Evolutionary conservation across 768 basidiomycete species (phyloP).

Genomic region (Pholiota conissans): DNA sequence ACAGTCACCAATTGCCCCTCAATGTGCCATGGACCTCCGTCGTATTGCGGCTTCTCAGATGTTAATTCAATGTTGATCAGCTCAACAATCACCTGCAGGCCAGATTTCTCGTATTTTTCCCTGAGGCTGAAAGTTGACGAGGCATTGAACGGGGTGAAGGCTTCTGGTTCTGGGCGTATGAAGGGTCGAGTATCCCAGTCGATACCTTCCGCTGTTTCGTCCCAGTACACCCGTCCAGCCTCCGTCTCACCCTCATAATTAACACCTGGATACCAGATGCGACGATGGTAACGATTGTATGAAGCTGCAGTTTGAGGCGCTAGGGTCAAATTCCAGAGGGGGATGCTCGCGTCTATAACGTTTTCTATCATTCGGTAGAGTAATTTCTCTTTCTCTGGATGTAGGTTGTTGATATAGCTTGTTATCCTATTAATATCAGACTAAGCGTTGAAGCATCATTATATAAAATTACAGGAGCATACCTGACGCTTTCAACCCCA

Average conservation of each 20-base stretch:
- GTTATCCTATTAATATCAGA: slow-evolving; percentile 24
- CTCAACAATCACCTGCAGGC: slow-evolving; percentile 26
- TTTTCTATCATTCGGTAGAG: slow-evolving; percentile 28
- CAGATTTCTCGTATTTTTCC: slow-evolving; percentile 6
- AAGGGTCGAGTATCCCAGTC: slow-evolving; percentile 15
- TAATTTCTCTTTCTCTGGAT: slow-evolving; percentile 25
- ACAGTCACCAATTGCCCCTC: slow-evolving; percentile 27
- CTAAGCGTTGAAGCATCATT: not conserved
- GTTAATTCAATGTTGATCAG: slow-evolving; percentile 30
- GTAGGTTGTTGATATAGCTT: slow-evolving; percentile 45
- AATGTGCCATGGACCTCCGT: slow-evolving; percentile 28
- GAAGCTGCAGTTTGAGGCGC: too few species aligned
- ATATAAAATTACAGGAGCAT: not conserved
- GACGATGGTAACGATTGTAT: too few species aligned
- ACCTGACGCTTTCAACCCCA: slow-evolving; percentile 20
- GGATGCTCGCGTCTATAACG: slow-evolving; percentile 27
- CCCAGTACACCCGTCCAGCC: slow-evolving; percentile 21
- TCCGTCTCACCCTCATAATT: slow-evolving; percentile 11
- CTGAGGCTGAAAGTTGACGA: slow-evolving; percentile 13
- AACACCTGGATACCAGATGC: too few species aligned
- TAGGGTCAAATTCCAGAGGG: slow-evolving; percentile 28
- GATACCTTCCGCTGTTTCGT: too few species aligned
- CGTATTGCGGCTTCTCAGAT: slow-evolving; percentile 28
- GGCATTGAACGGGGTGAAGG: slow-evolving; percentile 4
- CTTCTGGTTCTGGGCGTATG: slow-evolving; percentile 8